Conservation (phyloP, 495 filamentous ascomycete genomes). For the Cudoniella acicularis region DNA sequence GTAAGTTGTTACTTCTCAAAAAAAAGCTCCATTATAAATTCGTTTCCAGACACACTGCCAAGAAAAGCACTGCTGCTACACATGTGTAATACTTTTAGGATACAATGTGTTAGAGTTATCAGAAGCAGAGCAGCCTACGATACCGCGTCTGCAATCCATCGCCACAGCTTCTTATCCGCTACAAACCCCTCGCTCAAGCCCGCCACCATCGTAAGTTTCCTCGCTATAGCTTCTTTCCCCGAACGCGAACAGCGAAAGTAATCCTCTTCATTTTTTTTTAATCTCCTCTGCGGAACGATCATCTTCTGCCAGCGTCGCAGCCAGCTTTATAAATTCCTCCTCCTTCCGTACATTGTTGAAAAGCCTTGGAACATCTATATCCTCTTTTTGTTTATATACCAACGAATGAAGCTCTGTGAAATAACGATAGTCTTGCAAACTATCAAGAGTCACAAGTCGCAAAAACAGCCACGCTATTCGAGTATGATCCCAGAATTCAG, state of each 20-base stretch:
- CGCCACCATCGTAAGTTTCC: constrained; percentile 6
- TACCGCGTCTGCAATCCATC: constrained; percentile 3
- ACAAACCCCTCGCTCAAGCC: constrained; percentile 9
- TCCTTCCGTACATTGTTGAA: constrained; percentile 12
- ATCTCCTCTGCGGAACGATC: constrained; percentile 7
- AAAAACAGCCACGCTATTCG: constrained; percentile 10
- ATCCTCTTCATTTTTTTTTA: constrained; percentile 12
- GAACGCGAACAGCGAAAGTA: constrained; percentile 8
- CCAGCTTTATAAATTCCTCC: constrained; percentile 9
- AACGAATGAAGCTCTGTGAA: constrained; percentile 16
- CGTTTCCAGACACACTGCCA: too few relatives aligned
- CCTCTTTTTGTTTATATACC: constrained; percentile 12
- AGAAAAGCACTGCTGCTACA: too few relatives aligned
- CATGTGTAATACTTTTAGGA: too few relatives aligned
- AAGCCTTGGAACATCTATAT: constrained; percentile 12
- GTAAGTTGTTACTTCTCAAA: too few relatives aligned
- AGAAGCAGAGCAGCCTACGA: too few relatives aligned
- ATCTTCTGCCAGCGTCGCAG: constrained; percentile 10
- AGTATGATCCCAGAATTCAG: background rate
- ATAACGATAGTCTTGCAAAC: constrained; percentile 14
- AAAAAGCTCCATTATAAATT: too few relatives aligned
- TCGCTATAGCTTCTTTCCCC: constrained; percentile 6
- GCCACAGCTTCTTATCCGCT: constrained; percentile 11
- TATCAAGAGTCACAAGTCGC: constrained; percentile 15
- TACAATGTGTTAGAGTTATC: too few relatives aligned